A percentile compares a stretch with the other conserved stretches of the same genome.
Conservation (phyloP, 2,329 filamentous ascomycete genomes). For the Taxawa tesnikishii region DNA sequence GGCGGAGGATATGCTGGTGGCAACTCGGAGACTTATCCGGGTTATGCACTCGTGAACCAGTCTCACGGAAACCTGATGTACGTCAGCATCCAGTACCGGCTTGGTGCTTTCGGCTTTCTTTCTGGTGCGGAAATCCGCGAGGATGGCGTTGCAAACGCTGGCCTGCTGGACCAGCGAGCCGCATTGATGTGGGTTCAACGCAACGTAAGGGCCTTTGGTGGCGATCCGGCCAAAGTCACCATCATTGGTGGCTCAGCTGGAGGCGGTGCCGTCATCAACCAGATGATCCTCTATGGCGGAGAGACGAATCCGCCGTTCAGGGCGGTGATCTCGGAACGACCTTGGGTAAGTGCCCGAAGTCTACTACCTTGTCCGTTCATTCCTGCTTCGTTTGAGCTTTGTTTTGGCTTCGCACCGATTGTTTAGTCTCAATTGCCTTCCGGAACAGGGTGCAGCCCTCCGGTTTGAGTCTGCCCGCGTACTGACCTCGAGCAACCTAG, state of each 20-base stretch:
- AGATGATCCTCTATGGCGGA: constrained; percentile 26
- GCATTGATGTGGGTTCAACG: constrained; percentile 13
- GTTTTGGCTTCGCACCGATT: too few species aligned
- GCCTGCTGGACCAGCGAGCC: constrained; percentile 15
- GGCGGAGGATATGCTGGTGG: constrained; percentile 21
- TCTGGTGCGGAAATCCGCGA: constrained; percentile 7
- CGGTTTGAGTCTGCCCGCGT: too few species aligned
- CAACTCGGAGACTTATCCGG: constrained; percentile 10
- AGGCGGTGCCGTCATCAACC: constrained; percentile 15
- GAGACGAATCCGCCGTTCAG: constrained; percentile 25
- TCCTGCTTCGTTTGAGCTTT: too few species aligned
- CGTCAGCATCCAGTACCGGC: constrained; percentile 19
- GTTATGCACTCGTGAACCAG: constrained; percentile 17
- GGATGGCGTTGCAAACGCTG: constrained; percentile 14
- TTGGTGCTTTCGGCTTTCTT: constrained; percentile 16
- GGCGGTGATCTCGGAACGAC: constrained; percentile 24
- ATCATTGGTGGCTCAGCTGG: constrained; percentile 17
- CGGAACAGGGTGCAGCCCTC: too few species aligned
- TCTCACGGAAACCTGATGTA: constrained; percentile 16
- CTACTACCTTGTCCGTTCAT: background rate
- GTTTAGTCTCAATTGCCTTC: too few species aligned
- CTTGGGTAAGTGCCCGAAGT: constrained; percentile 6
- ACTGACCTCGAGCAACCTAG: too few species aligned
- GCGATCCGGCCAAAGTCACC: constrained; percentile 11
- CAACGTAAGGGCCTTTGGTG: constrained; percentile 10